phyloP scores from a whole-genome alignment of 306 rosid genomes.

The Pterocarpus macrocarpus region DNA sequence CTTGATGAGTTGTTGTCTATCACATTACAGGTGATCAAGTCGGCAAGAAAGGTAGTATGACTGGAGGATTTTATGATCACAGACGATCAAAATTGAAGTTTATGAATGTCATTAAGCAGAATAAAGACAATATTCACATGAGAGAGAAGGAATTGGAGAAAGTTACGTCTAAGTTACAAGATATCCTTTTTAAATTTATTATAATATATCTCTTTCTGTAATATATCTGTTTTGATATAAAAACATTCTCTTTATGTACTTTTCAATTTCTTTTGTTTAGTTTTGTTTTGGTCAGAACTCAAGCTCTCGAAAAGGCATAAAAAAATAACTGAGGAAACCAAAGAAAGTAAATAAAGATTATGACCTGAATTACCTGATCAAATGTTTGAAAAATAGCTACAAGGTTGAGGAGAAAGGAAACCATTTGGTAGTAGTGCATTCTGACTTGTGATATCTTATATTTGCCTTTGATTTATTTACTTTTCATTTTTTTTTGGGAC shows the following conservation, averaged over 20 bases:
- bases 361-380: no score
- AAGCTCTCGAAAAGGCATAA: no score
- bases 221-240: no score
- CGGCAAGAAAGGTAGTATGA: constrained; percentile 99
- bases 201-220: no score
- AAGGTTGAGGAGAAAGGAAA: constrained; percentile 4
- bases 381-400: neutral
- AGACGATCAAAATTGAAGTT: constrained; percentile 90
- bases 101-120: constrained; percentile 73
- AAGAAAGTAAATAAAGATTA: no score
- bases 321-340: no score
- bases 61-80: constrained; percentile 98
- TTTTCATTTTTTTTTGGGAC: no score
- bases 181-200: constrained; percentile 73
- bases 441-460: no score
- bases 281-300: no score
- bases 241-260: no score
- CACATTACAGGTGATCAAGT: constrained; percentile 89
- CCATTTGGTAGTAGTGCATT: neutral
- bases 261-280: no score
- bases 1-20: constrained; percentile 39
- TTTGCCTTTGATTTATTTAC: no score
- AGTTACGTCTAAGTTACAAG: constrained; percentile 72
- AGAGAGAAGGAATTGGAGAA: constrained; percentile 75
- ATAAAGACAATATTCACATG: constrained; percentile 56